Percentiles rank a stretch among this genome's conserved stretches.
Conservation (phyloP, 495 filamentous ascomycete species). For the Opeltia flavorubescens region DNA sequence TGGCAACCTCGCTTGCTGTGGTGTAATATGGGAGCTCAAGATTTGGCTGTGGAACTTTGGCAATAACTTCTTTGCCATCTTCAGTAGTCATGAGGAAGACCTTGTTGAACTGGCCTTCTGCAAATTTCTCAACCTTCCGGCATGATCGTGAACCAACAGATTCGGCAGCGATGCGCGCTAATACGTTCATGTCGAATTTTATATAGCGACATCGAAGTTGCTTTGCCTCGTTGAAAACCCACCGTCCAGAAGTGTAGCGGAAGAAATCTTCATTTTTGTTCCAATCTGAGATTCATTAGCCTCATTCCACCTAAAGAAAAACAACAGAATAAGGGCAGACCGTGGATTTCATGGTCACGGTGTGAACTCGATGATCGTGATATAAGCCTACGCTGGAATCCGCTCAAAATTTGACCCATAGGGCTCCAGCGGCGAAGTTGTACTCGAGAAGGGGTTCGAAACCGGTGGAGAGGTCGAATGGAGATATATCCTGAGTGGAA, state of each 20-base stretch:
- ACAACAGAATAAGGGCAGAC: too few relatives aligned
- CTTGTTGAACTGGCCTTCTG: constrained; percentile 27
- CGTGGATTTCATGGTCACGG: too few relatives aligned
- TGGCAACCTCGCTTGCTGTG: constrained; percentile 29
- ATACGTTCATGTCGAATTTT: constrained; percentile 23
- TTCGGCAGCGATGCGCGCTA: constrained; percentile 23
- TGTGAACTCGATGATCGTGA: too few relatives aligned
- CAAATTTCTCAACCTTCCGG: constrained; percentile 15
- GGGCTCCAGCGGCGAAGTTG: too few relatives aligned
- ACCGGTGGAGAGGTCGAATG: too few relatives aligned
- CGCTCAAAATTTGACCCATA: too few relatives aligned
- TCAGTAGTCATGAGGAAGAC: constrained; percentile 25
- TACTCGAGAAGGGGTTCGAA: too few relatives aligned
- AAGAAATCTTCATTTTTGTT: constrained; percentile 21
- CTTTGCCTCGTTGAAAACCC: constrained; percentile 22
- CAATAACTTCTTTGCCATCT: constrained; percentile 23
- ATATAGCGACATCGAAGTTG: constrained; percentile 23
- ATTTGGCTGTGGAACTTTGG: constrained; percentile 26
- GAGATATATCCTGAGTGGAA: too few relatives aligned
- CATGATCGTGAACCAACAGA: constrained; percentile 22
- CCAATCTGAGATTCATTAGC: too few relatives aligned
- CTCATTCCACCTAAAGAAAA: too few relatives aligned
- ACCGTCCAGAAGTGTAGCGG: constrained; percentile 25
- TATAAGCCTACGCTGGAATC: too few relatives aligned
- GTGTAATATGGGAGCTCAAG: constrained; percentile 20